Conservation (phyloP, 345 rosid genomes). For the Excoecaria cochinchinensis region DNA sequence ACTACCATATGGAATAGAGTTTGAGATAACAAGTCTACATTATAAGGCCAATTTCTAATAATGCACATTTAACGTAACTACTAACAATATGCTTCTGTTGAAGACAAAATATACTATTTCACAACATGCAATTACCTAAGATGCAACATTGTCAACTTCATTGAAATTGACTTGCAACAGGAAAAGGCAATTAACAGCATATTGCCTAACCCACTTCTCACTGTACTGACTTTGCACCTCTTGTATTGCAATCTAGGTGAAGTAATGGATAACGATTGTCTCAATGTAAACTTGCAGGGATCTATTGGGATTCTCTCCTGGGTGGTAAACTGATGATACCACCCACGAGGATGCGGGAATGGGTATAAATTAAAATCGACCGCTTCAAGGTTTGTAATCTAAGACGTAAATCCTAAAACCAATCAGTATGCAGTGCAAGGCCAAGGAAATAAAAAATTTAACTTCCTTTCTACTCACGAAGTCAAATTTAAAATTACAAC, state of each 20-base stretch:
- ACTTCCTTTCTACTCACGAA: not conserved
- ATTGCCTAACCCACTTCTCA: not conserved
- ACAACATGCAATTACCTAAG: not conserved
- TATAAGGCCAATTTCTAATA: not conserved
- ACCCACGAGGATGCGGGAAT: not conserved
- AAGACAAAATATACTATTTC: not conserved
- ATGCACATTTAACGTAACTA: not conserved
- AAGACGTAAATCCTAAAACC: not conserved
- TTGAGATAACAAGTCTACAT: slow-evolving; percentile 7
- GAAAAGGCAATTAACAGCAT: not conserved
- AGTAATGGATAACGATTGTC: not conserved
- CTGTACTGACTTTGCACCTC: not conserved
- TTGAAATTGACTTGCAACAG: not conserved
- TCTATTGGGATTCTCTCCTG: not conserved
- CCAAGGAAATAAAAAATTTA: not conserved
- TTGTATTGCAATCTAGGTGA: not conserved
- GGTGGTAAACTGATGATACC: not conserved
- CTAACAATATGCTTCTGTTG: no score
- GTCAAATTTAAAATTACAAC: not conserved
- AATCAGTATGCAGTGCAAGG: not conserved
- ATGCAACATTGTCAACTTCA: not conserved
- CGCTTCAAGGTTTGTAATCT: not conserved
- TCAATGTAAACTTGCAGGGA: not conserved
- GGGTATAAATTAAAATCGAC: not conserved
- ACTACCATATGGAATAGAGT: not conserved